Evolutionary conservation across 1,139 yeast species (phyloP), one percentile per base, ranked within the genome.

Genomic region (Saccharomyces hybrid): DNA sequence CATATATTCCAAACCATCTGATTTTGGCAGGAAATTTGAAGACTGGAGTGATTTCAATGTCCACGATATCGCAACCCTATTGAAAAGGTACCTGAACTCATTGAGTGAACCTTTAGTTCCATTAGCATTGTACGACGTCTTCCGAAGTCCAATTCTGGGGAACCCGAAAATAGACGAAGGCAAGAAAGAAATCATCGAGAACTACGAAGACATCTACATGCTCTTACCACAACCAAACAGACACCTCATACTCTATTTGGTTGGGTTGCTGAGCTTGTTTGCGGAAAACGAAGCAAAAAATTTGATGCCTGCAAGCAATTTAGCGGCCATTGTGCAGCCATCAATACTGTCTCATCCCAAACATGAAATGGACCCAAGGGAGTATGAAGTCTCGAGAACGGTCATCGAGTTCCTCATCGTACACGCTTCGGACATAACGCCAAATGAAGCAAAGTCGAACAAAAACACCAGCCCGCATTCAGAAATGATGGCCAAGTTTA

Each of bases 291-390:
- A 90, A 7, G 81, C 78, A 47, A 81, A 80, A 55, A 91, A 90
- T 67, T 75, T 88, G 61, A 91, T 91, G 98, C 84, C 96, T 2
- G 86, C 96, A 1, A 80, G 90, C 61, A 91, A 93, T 67, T 75
- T 91, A 59, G 95, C 97, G 0, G 96, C 97, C 2, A 87, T 91
- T 56, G 93, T 93, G 73, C 98, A 91, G 71, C 98, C 98, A 2
- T 86, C 95, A 2, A 29, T 59, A 2, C 32, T 59, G 28, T 86
- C 95, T 2, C 97, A 91, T 68, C 96, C 96, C 3, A 79, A 78
- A 60, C 97, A 91, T 68, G 96, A 88, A 66, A 81, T 89, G 83
- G 81, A 84, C 50, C 97, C 97, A 0, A 85, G 83, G 27, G 97
- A 91, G 69, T 89, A 90, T 71, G 91, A 87, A 7, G 75, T 89